Evolutionary conservation across 202 grass and related monocot genomes (phyloP).

Genomic region (Sporobolus alterniflorus): DNA sequence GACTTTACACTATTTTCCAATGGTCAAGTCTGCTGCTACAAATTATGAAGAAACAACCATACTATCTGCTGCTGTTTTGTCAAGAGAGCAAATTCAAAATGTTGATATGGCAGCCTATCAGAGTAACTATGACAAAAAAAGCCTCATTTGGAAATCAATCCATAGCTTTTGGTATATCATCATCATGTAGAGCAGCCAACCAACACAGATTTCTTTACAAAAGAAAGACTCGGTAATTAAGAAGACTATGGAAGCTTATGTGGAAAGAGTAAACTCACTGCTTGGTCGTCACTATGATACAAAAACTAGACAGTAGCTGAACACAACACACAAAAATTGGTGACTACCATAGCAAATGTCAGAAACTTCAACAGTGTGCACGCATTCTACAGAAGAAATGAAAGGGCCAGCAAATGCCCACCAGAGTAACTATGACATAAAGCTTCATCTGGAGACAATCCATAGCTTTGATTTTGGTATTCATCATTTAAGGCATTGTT

Average conservation of each 20-base stretch:
- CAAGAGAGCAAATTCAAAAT: neutral
- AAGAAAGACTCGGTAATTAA: neutral
- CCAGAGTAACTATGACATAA: conserved; percentile 91
- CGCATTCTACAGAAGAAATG: conserved; percentile 7
- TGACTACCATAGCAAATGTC: neutral
- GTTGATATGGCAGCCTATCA: conserved; percentile 54
- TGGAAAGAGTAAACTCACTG: neutral
- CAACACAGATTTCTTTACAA: neutral
- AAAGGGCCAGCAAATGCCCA: conserved; percentile 19
- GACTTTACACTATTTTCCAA: neutral
- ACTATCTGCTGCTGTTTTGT: neutral
- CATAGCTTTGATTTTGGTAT: conserved; percentile 50
- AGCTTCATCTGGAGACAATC: conserved; percentile 68
- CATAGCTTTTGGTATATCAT: conserved; percentile 58
- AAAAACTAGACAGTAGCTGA: no score
- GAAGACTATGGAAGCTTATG: neutral
- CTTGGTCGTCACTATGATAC: neutral
- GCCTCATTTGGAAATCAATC: conserved; percentile 69
- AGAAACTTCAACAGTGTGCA: neutral
- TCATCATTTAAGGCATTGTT: conserved; percentile 50
- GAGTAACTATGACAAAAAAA: conserved; percentile 91
- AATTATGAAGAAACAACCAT: neutral
- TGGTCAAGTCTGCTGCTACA: neutral
- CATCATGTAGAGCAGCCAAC: conserved; percentile 61
- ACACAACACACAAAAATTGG: neutral